Evolutionary conservation across 2,329 filamentous ascomycete genomes (phyloP), one percentile per base, ranked within the genome.

Genomic region (Arthroderma uncinatum): DNA sequence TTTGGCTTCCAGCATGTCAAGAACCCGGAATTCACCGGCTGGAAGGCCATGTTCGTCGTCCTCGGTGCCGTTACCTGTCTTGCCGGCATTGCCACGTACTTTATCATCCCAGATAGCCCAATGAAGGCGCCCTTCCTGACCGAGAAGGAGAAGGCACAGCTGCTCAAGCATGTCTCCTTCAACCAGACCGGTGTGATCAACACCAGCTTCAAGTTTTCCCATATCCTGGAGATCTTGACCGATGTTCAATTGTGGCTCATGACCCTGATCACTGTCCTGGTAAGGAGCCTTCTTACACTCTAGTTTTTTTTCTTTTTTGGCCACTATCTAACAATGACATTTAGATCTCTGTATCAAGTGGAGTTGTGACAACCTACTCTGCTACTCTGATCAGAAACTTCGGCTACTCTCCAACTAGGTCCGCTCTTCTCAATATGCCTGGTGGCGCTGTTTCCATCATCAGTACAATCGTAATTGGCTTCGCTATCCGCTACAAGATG

Each of bases 401-500:
- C 47, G 75, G 75, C 5, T 78, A 75, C 59, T 70, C 68, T 1
- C 65, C 69, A 14, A 70, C 71, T 37, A 58, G 74, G 54, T 71
- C 73, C 10, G 71, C 74, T 0, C 64, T 78, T 25, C 64, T 78
- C n/a, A 74, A 72, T 21, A 73, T 74, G 28, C 76, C 76, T 0
- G 69, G 68, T 3, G 75, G 76, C 7, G 68, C 70, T 4, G 69
- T 79, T 7, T 67, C 62, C 23, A 70, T 73, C 7, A 65, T 70
- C 33, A 62, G 72, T 4, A 70, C 70, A 1, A 71, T 76, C 44
- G 62, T 73, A 0, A 64, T 70, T 0, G 69, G 71, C 0, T 71
- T 71, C 30, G 69, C 69, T 9, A 71, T 74, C 14, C 68, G 74
- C 9, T 67, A 65, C 19, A 71, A 65, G 39, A 69, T 71, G 55